Conservation (phyloP, 2,329 filamentous ascomycete species). For the Fusarium agapanthi region DNA sequence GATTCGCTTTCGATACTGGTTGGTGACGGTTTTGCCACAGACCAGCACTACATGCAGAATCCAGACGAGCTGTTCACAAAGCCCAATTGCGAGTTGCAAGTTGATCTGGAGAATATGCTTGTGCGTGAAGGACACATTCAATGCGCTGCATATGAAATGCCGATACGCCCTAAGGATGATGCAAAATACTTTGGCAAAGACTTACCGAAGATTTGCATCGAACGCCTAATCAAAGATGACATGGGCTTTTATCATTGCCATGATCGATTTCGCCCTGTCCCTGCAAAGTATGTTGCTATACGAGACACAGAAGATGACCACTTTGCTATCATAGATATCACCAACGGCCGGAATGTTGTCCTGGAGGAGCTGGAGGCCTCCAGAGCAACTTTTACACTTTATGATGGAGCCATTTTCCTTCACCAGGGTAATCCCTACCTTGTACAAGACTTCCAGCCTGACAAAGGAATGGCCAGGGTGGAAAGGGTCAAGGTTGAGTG, state of each 20-base stretch:
- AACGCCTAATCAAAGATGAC: conserved; percentile 77
- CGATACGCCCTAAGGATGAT: conserved; percentile 82
- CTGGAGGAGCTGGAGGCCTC: conserved; percentile 96
- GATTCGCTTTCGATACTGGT: conserved; percentile 92
- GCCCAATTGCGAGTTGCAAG: conserved; percentile 87
- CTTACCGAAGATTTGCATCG: conserved; percentile 74
- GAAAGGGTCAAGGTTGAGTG: conserved; percentile 91
- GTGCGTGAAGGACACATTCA: conserved; percentile 94
- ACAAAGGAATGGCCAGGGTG: conserved; percentile 84
- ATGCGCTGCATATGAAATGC: conserved; percentile 95
- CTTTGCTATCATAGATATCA: conserved; percentile 92
- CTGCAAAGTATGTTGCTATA: conserved; percentile 85
- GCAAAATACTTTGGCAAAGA: conserved; percentile 80
- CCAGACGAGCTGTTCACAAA: conserved; percentile 93
- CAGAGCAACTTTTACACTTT: conserved; percentile 93
- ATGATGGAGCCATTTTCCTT: conserved; percentile 95
- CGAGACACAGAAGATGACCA: conserved; percentile 89
- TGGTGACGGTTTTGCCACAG: conserved; percentile 87
- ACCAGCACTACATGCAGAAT: conserved; percentile 97
- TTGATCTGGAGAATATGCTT: conserved; percentile 91
- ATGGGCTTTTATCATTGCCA: conserved; percentile 91
- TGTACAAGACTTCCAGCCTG: conserved; percentile 86
- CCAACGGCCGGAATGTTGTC: conserved; percentile 81
- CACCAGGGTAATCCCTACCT: conserved; percentile 96
- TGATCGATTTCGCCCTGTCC: conserved; percentile 84